These are phyloP conservation scores for Elymus sibiricus DNA, from an alignment of 176 grass and related monocot species.

Conservation along the genomic window DNA sequence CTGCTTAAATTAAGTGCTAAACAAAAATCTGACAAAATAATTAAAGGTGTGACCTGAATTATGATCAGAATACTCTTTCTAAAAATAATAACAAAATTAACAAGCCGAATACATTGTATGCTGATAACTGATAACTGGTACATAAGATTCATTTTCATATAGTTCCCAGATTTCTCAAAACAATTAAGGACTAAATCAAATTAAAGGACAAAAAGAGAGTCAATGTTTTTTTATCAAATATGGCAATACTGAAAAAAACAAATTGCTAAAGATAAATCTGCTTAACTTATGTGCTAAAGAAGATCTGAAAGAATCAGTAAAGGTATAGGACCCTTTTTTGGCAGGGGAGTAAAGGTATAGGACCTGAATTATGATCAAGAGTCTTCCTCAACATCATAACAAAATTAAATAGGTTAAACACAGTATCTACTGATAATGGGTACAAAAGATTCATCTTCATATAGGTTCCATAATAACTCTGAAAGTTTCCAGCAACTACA, in stretches of 20 bases:
- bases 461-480: slow-evolving; percentile 16
- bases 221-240: neutral
- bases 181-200: too few species aligned
- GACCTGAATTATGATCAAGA: slow-evolving; percentile 3
- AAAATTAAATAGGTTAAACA: neutral
- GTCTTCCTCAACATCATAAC: neutral
- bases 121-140: neutral
- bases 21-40: neutral
- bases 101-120: neutral
- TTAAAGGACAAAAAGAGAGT: neutral
- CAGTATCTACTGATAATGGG: neutral
- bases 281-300: neutral
- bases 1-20: neutral
- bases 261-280: neutral
- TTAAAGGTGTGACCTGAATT: neutral
- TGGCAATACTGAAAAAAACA: neutral
- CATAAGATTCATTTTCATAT: too few species aligned
- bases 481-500: neutral
- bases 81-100: neutral
- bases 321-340: neutral
- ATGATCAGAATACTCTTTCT: neutral
- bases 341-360: neutral
- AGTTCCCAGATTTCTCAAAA: too few species aligned
- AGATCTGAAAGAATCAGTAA: neutral
- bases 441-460: slow-evolving; percentile 11